A percentile compares a stretch with the other conserved stretches of the same genome.
Evolutionary conservation across 1,284 basidiomycete species (phyloP).

Genomic region (Austroboletus novae-zelandiae): DNA sequence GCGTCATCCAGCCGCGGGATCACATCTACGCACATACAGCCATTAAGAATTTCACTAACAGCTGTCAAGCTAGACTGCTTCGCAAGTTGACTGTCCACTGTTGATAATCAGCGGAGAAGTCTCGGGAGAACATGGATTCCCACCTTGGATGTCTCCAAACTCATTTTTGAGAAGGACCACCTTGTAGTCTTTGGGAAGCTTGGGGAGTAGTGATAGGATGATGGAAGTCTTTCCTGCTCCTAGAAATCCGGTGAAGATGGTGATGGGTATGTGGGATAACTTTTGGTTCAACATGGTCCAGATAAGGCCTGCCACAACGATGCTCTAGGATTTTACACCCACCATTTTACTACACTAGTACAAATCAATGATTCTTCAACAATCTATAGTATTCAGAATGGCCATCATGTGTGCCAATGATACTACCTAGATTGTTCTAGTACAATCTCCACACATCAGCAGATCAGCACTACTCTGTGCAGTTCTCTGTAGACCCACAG

Average conservation of each 20-base stretch:
- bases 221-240: slow-evolving; percentile 74
- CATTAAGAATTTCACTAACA: slow-evolving; percentile 89
- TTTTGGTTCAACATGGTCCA: slow-evolving; percentile 32
- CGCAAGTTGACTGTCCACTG: slow-evolving; percentile 86
- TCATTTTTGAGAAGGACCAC: slow-evolving; percentile 89
- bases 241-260: slow-evolving; percentile 84
- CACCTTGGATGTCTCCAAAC: slow-evolving; percentile 80
- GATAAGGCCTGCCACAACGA: background rate
- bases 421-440: too few relatives aligned
- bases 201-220: slow-evolving; percentile 79
- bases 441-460: too few relatives aligned
- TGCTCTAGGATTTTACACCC: too few relatives aligned
- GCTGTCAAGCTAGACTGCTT: slow-evolving; percentile 78
- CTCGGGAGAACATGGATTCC: slow-evolving; percentile 1
- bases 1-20: background rate
- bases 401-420: too few relatives aligned
- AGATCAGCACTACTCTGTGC: too few relatives aligned
- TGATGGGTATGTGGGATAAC: slow-evolving; percentile 61
- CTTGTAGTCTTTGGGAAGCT: slow-evolving; percentile 78
- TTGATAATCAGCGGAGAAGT: slow-evolving; percentile 3
- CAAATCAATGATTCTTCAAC: too few relatives aligned
- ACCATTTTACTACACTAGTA: too few relatives aligned
- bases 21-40: slow-evolving; percentile 69
- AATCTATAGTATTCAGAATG: too few relatives aligned
- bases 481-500: too few relatives aligned